Base-by-base conservation (phyloP, 192 early-diverging fungal species). In the Coemansia sp. region DNA sequence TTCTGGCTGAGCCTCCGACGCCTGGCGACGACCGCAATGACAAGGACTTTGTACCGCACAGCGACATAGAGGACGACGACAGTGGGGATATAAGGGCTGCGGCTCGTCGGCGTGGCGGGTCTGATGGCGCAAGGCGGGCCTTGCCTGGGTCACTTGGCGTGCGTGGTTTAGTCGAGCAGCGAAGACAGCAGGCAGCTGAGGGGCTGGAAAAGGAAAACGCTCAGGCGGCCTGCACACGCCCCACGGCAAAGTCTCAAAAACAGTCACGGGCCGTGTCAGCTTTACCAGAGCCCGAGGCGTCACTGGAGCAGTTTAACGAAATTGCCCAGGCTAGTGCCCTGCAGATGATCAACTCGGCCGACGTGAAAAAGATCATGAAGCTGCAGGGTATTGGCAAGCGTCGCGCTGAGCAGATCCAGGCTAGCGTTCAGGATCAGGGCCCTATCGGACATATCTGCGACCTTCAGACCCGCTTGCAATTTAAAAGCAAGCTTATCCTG, bases 321-420 rank as follows among this genome's bases (percentile, higher is more conserved):
- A 82, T 82, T 14, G 69, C 66, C 39, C 63, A 77, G 58, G 80
- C 80, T 7, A 82, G 80, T 36, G 80, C 80, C 2, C 73, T 89
- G 67, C 77, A 84, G 60, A 78, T 89, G 63, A 76, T 89, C 64
- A 89, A 89, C 53, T 78, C 78, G 44, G 82, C 74, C 27, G 79
- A 82, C 19, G 70, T 84, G 23, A 86, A 85, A 55, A 75, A 76
- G 48, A 81, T 89, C 23, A 86, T 77, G 73, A 77, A 78, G 51
- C 68, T 89, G 11, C 84, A 86, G 61, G 84, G 84, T 12, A 86
- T 89, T 37, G 88, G 88, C 38, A 86, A 86, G 66, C 84, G 85
- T 7, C 80, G 88, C 5, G 88, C 88, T 2, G 79, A 85, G 72
- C 80, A 84, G 63, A 89, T 89, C 29, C 72, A 85, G 21, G 84